These are phyloP conservation scores for Bromus sterilis DNA, from an alignment of 176 grass and related monocot species.

Conservation along the genomic window DNA sequence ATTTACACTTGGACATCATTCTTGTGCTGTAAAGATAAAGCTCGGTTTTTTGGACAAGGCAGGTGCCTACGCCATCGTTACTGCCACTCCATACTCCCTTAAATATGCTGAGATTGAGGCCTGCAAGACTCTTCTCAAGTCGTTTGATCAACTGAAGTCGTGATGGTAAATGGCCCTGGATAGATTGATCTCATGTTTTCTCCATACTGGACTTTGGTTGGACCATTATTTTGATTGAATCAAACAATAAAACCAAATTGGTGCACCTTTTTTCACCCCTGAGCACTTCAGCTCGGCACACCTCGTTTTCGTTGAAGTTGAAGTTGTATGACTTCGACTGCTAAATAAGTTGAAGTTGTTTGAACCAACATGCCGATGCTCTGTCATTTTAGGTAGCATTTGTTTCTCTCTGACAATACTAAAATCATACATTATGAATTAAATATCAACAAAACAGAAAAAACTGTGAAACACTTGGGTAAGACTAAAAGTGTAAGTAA, in stretches of 20 bases:
- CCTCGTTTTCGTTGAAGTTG: slow-evolving; percentile 31
- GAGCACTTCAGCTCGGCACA: not conserved
- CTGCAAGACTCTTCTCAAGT: slow-evolving; percentile 51
- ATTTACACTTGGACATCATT: slow-evolving; percentile 7
- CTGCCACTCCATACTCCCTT: slow-evolving; percentile 42
- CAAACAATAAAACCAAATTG: not conserved
- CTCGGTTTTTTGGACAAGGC: slow-evolving; percentile 57
- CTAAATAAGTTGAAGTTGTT: slow-evolving; percentile 99
- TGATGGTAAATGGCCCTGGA: not conserved
- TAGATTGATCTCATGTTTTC: not conserved
- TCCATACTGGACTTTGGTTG: not conserved
- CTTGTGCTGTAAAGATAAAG: slow-evolving; percentile 54
- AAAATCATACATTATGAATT: not conserved
- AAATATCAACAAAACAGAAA: no score
- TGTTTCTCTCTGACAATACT: not conserved
- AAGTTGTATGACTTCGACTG: slow-evolving; percentile 98
- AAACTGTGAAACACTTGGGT: no score
- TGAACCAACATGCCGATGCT: slow-evolving; percentile 97
- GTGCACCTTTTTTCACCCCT: not conserved
- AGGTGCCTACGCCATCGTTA: slow-evolving; percentile 57
- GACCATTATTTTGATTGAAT: not conserved
- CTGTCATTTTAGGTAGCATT: slow-evolving; percentile 40
- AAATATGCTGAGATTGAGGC: slow-evolving; percentile 64
- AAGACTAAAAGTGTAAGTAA: no score
- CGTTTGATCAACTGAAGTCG: slow-evolving; percentile 47